Base-by-base conservation (phyloP, 2,329 filamentous ascomycete genomes). In the Raffaelea albimanens region DNA sequence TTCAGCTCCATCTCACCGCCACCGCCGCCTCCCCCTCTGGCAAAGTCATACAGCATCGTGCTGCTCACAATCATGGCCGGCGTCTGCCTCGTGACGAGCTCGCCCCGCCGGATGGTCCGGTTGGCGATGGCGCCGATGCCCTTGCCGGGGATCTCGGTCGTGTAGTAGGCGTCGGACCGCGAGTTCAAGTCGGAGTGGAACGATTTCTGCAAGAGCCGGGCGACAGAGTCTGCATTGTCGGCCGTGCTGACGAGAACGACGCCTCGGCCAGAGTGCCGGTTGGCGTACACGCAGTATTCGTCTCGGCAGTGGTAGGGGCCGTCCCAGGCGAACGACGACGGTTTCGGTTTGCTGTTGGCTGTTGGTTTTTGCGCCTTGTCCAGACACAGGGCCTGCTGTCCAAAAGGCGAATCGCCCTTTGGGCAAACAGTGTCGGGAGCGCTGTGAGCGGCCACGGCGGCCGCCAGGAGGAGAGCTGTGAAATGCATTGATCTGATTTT, bases 111-210 rank as follows among this genome's bases (percentile, higher is more conserved):
- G 34, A 69, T 65, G 4, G 56, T 58, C 11, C 60, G 49, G 48
- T 61, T 63, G 18, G 65, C 66, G 11, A 67, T 49, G 29, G 68
- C 50, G 0, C 66, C 67, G 3, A 57, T 48, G 0, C 65, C 66
- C 39, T 68, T 68, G 2, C 62, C 63, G 0, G 58, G 52, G 1
- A 68, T 51, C 2, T 62, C 49, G 5, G 53, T 55, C 2, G 48
- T 50, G 38, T 60, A 54, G 40, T 60, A 67, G 0, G 63, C 58
- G 2, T 52, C 50, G 3, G 59, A 33, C 50, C n/a, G 50, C 16
- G n/a, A 19, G 5, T 7, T 14, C 9, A 34, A 13, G 22, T 18
- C 31, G 18, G 25, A 43, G 25, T 18, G 5, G 41, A 25, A 23
- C 20, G 11, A 9, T 23, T 29, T 20, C n/a, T n/a, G n/a, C n/a